Conservation (phyloP, 345 rosid species). For the Citrus medica region DNA sequence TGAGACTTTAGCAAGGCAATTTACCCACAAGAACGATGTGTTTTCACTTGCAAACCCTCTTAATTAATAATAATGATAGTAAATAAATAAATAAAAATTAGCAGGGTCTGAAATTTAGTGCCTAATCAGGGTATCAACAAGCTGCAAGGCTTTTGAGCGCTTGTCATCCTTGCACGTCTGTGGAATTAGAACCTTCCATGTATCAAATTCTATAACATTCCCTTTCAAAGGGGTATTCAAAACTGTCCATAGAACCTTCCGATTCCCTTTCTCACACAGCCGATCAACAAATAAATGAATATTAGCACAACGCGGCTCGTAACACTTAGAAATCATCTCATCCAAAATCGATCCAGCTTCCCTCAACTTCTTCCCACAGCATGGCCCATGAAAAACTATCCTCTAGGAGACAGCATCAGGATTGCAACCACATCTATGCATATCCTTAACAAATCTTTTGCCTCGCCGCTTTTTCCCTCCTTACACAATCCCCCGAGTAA, state of each 20-base stretch:
- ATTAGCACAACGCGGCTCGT: conserved; percentile 40
- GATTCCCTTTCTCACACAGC: conserved; percentile 38
- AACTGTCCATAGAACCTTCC: conserved; percentile 36
- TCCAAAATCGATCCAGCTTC: conserved; percentile 63
- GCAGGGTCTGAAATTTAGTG: not conserved
- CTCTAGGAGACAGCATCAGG: conserved; percentile 80
- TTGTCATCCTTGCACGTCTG: conserved; percentile 26
- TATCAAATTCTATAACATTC: conserved; percentile 30
- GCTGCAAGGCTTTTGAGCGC: not conserved
- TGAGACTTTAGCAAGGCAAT: too few species aligned
- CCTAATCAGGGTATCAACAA: conserved; percentile 31
- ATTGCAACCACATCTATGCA: conserved; percentile 66
- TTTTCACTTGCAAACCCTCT: not conserved
- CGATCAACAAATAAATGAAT: conserved; percentile 33
- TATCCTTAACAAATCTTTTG: conserved; percentile 65
- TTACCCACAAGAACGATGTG: too few species aligned
- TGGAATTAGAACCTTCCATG: conserved; percentile 42
- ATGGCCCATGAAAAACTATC: conserved; percentile 65
- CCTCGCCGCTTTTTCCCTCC: conserved; percentile 53
- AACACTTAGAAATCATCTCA: conserved; percentile 78
- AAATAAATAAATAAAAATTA: conserved; percentile 4
- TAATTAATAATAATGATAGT: too few species aligned
- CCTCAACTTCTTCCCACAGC: conserved; percentile 36
- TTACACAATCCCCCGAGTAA: conserved; percentile 56
- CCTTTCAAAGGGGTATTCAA: conserved; percentile 36